Evolutionary conservation across 2,329 filamentous ascomycete genomes (phyloP), one percentile per base, ranked within the genome.

Genomic region (Cordyceps cicadae): DNA sequence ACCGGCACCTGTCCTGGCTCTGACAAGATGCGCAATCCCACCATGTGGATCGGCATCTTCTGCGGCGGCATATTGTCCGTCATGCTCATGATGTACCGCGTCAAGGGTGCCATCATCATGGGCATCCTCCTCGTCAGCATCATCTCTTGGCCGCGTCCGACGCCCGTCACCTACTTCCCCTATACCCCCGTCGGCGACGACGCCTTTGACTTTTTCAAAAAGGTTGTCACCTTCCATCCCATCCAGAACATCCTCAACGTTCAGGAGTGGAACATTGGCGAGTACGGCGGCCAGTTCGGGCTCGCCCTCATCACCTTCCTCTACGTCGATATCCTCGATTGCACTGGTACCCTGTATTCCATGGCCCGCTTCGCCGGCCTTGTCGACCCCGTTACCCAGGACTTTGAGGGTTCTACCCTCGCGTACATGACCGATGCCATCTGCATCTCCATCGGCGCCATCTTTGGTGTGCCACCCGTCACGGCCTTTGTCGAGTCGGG

Each of bases 401-500:
- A 96, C 70, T 96, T 96, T 64, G 90, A 95, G 72, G 89, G 90
- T 61, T 92, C 88, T 17, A 87, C 90, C 1, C 77, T 91, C 21
- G 91, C 91, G 19, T 96, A 95, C 73, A 84, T 89, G 73, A 87
- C 94, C 26, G 91, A 96, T 67, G 90, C 91, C 0, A 75, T 92
- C 45, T 76, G 76, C 67, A 92, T 95, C 67, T 89, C 89, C 1
- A 89, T 95, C 64, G 90, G 90, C 3, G 85, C 89, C 5, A 77
- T 95, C 1, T 79, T 96, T 54, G 91, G 91, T 54, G 83, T 82
- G 11, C 87, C 91, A 0, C 91, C 91, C 0, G 89, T 95, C 4
- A 95, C 90, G 0, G 90, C 90, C 11, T 96, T 91, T 70, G 86
- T 95, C 68, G 91, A 95, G 74, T 91, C 87, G n/a, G 90, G 90